Percentiles rank a stretch among this genome's conserved stretches.
Conservation (phyloP, 164 flowering plant genomes). For the Protea cynaroides region DNA sequence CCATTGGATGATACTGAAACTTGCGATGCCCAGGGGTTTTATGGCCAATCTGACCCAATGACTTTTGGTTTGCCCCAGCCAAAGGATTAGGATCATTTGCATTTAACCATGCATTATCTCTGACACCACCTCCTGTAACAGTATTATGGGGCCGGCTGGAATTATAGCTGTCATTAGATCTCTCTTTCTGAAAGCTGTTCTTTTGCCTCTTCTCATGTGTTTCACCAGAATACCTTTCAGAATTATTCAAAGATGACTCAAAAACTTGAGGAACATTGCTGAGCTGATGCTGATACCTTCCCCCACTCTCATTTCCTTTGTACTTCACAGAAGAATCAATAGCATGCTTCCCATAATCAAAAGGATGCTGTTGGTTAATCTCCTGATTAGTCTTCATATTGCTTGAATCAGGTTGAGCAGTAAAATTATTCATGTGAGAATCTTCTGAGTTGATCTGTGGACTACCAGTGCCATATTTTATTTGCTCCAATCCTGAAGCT, state of each 20-base stretch:
- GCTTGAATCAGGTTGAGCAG: constrained; percentile 4
- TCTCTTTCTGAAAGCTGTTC: constrained; percentile 26
- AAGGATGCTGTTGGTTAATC: constrained; percentile 15
- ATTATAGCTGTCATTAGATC: constrained; percentile 25
- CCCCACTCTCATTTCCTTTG: constrained; percentile 13
- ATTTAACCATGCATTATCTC: constrained; percentile 30
- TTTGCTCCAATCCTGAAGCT: background rate
- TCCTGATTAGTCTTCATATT: constrained; percentile 3
- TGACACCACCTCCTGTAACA: constrained; percentile 23
- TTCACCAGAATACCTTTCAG: constrained; percentile 27
- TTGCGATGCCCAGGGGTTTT: constrained; percentile 32
- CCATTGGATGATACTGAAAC: constrained; percentile 94
- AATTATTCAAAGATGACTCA: constrained; percentile 17
- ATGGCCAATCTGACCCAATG: constrained; percentile 29
- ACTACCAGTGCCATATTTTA: constrained; percentile 3
- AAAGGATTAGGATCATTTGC: constrained; percentile 23
- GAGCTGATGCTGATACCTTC: constrained; percentile 11
- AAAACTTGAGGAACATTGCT: constrained; percentile 9
- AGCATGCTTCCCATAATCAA: constrained; percentile 15
- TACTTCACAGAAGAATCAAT: constrained; percentile 4
- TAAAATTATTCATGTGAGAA: constrained; percentile 8
- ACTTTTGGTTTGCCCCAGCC: constrained; percentile 41
- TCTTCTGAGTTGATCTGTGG: constrained; percentile 4
- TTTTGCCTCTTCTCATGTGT: constrained; percentile 22
- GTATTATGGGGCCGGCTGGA: constrained; percentile 30